Evolutionary conservation across 2,329 filamentous ascomycete genomes (phyloP), one percentile per base, ranked within the genome.

Genomic region (Ophiostoma piceae): DNA sequence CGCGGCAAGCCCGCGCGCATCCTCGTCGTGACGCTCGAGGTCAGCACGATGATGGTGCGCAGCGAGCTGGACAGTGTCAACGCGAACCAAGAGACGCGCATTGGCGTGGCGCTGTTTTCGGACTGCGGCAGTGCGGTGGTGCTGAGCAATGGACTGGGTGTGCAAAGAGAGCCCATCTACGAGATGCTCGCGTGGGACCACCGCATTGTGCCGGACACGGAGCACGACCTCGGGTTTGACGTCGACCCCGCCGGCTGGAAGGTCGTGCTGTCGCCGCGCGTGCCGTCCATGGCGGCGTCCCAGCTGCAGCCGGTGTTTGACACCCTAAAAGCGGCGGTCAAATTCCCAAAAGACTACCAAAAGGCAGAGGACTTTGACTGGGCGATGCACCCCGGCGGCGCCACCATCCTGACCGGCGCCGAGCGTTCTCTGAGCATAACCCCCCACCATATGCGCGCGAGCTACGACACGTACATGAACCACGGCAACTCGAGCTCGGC

Each of bases 361-460:
- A 73, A 76, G 0, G 80, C 88, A 0, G 76, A 81, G 0, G 85
- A 89, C 71, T 90, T 90, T 73, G 89, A 92, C 79, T 92, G 89
- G 89, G 89, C 88, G 0, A 84, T 92, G 76, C 89, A 92, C 74
- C 89, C 89, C 0, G 89, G 89, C 4, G 89, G 89, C 22, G 82
- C 87, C 0, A 87, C 88, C 0, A 90, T 92, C 60, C 79, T 92
- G 1, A 83, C 86, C 0, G 87, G 88, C 0, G 86, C 89, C 0
- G 85, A 90, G 76, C 80, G 80, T 60, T 81, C 80, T 1, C 82
- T 92, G 80, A 76, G 79, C 6, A 83, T 91, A 66, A 82, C 81
- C 0, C 79, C 87, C 0, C 85, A 89, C 74, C 88, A 90, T 73
- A 87, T 91, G 80, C 83, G 88, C 66, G 88, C 88, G n/a, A 89